Evolutionary conservation across 495 filamentous ascomycete species (phyloP).

Genomic region (Elasticomyces elasticus): DNA sequence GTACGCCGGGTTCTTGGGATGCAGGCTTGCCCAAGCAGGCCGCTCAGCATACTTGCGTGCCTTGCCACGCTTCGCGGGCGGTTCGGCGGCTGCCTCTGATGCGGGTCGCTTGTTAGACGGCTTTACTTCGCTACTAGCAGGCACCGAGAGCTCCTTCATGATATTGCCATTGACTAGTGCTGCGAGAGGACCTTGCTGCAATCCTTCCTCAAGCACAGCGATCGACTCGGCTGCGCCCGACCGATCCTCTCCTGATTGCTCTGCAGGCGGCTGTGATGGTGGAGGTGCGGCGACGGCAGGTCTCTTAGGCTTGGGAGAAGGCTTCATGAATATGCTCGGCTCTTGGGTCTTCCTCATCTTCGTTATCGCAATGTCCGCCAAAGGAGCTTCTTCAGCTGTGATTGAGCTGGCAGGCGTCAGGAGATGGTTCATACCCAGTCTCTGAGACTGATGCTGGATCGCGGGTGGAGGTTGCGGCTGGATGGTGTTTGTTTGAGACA

Average conservation of each 20-base stretch:
- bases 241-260: not conserved
- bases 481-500: constrained; percentile 8
- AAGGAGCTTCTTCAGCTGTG: not conserved
- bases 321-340: constrained; percentile 2
- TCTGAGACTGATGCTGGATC: constrained; percentile 14
- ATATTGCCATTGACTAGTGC: not conserved
- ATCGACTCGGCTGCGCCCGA: not conserved
- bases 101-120: constrained; percentile 4
- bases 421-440: constrained; percentile 19
- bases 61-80: constrained; percentile 10
- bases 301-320: constrained; percentile 8
- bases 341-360: constrained; percentile 1
- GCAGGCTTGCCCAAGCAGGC: constrained; percentile 15
- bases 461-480: not conserved
- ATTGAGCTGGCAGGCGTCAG: constrained; percentile 4
- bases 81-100: not conserved
- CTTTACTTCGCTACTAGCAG: not conserved
- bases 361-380: not conserved
- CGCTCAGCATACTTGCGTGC: constrained; percentile 10
- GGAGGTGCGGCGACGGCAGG: not conserved
- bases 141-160: not conserved
- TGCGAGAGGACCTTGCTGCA: not conserved
- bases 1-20: constrained; percentile 7
- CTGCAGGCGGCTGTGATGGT: not conserved
- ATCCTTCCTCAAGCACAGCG: not conserved